These are phyloP conservation scores for Gyromitra esculenta DNA, from an alignment of 2,329 filamentous ascomycete species.

Conservation along the genomic window DNA sequence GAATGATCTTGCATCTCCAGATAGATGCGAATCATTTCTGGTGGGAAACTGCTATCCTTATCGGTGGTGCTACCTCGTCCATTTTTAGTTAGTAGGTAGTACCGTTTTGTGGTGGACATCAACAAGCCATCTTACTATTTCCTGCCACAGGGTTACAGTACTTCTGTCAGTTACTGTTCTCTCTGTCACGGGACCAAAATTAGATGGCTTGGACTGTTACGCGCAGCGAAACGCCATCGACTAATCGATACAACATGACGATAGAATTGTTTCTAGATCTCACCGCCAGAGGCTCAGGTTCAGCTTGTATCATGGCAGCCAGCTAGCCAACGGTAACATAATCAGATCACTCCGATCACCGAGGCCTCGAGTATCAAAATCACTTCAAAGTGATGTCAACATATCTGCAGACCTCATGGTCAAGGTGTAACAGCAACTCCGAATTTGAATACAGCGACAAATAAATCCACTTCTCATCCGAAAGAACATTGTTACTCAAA, in stretches of 20 bases:
- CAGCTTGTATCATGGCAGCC: background rate
- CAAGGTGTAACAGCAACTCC: background rate
- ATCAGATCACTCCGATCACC: background rate
- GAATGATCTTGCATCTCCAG: background rate
- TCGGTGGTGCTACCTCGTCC: background rate
- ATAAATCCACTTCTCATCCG: background rate
- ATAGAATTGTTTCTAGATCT: background rate
- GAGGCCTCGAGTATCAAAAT: background rate
- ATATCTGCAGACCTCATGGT: background rate
- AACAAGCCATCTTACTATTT: background rate
- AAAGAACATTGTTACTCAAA: too few relatives aligned
- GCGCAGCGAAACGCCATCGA: background rate
- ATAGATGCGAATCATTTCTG: background rate
- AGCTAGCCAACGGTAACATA: background rate
- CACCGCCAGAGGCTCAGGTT: background rate
- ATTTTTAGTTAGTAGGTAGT: background rate
- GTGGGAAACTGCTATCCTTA: background rate
- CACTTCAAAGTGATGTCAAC: background rate
- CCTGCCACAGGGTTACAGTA: background rate
- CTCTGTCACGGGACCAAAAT: background rate
- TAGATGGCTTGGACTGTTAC: too few relatives aligned
- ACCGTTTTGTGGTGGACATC: background rate
- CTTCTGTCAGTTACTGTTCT: background rate
- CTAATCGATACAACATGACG: background rate
- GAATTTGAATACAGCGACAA: background rate